Evolutionary conservation across 306 rosid species (phyloP).

Genomic region (barrel medic (Medicago truncatula)): MtrunA17r5.0-ANR NC_053048.1:55665501-55666000

Average conservation of each 20-base stretch:
- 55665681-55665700: too few relatives aligned
- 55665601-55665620: background rate
- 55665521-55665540: too few relatives aligned
- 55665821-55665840: background rate
- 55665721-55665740: background rate
- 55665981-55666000: too few relatives aligned
- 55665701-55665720: background rate
- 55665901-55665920: too few relatives aligned
- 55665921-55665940: too few relatives aligned
- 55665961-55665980: too few relatives aligned
- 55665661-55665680: conserved; percentile 16
- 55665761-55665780: background rate
- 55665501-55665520: too few relatives aligned
- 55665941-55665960: too few relatives aligned
- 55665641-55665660: background rate
- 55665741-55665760: background rate
- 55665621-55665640: conserved; percentile 1
- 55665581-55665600: background rate
- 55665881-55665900: too few relatives aligned
- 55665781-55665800: background rate
- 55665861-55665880: background rate
- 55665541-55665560: too few relatives aligned
- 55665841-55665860: background rate
- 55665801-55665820: background rate
- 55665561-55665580: too few relatives aligned